These are phyloP conservation scores for Lentinula raphanica DNA, from an alignment of 768 basidiomycete species.

Conservation along the genomic window DNA sequence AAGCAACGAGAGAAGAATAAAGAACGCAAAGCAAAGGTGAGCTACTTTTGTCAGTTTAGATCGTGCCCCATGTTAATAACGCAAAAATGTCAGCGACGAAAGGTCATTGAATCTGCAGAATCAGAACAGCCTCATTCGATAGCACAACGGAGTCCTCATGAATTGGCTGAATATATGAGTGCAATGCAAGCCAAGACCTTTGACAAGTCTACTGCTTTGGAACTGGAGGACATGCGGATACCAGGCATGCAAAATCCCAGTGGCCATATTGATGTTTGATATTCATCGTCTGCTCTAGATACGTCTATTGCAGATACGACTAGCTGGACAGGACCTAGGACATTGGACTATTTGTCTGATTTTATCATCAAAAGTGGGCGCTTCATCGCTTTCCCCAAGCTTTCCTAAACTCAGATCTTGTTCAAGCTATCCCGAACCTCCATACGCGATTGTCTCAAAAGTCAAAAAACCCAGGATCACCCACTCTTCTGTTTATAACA, in stretches of 20 bases:
- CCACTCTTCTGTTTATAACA: slow-evolving; percentile 79
- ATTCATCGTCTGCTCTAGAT: slow-evolving; percentile 35
- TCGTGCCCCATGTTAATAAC: slow-evolving; percentile 9
- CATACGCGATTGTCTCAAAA: slow-evolving; percentile 67
- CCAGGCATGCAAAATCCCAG: slow-evolving; percentile 56
- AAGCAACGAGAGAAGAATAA: slow-evolving; percentile 73
- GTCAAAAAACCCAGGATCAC: slow-evolving; percentile 76
- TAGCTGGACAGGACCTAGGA: slow-evolving; percentile 64
- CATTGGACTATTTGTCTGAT: slow-evolving; percentile 62
- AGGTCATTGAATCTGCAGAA: slow-evolving; percentile 43
- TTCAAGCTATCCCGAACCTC: slow-evolving; percentile 61
- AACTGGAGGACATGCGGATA: slow-evolving; percentile 74
- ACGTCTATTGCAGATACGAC: slow-evolving; percentile 72
- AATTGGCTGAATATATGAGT: slow-evolving; percentile 59
- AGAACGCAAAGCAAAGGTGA: slow-evolving; percentile 68
- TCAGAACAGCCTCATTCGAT: slow-evolving; percentile 36
- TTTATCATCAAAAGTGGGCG: slow-evolving; percentile 72
- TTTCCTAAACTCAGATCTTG: slow-evolving; percentile 1
- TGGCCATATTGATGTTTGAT: neutral
- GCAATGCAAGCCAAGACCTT: slow-evolving; percentile 66
- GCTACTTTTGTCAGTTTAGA: neutral
- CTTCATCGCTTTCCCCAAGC: neutral
- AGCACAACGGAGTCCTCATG: slow-evolving; percentile 50
- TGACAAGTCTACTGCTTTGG: slow-evolving; percentile 64
- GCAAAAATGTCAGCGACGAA: slow-evolving; percentile 48